These are phyloP conservation scores for Coprinopsis marcescibilis DNA, from an alignment of 768 basidiomycete species.

Conservation along the genomic window DNA sequence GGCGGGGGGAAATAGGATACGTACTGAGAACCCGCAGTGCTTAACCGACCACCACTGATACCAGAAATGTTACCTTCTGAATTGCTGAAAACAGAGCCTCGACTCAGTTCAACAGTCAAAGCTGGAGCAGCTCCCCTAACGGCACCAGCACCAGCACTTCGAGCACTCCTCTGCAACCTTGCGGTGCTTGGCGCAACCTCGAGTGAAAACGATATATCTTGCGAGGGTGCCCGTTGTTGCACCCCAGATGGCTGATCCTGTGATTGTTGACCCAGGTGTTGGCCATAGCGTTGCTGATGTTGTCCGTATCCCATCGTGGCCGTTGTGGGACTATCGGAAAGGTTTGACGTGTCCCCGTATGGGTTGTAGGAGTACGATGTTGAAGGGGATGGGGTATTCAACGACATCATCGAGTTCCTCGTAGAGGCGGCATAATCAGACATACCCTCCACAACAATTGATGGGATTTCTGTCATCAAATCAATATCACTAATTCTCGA, in stretches of 20 bases:
- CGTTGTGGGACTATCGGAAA: no score
- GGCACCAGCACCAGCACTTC: no score
- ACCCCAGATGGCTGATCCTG: no score
- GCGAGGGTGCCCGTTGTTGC: constrained; percentile 30
- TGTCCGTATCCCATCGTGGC: no score
- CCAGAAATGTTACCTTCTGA: constrained; percentile 48
- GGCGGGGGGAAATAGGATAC: constrained; percentile 16
- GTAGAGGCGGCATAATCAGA: constrained; percentile 47
- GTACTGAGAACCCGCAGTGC: constrained; percentile 50
- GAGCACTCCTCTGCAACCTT: constrained; percentile 49
- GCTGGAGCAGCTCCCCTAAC: constrained; percentile 48
- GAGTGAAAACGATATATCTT: constrained; percentile 42
- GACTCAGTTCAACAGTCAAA: constrained; percentile 21
- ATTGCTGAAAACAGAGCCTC: no score
- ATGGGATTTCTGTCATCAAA: constrained; percentile 49
- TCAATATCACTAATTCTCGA: no score
- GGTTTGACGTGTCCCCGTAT: no score
- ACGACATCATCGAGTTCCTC: constrained; percentile 61
- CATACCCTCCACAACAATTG: constrained; percentile 60
- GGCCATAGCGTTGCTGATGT: no score
- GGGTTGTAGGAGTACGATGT: constrained; percentile 34
- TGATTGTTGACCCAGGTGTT: no score
- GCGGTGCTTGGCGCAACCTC: constrained; percentile 33
- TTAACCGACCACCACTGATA: no score
- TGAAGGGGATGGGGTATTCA: constrained; percentile 29